Conservation (phyloP, 208 protist species). For the Crithidia fasciculata region DNA sequence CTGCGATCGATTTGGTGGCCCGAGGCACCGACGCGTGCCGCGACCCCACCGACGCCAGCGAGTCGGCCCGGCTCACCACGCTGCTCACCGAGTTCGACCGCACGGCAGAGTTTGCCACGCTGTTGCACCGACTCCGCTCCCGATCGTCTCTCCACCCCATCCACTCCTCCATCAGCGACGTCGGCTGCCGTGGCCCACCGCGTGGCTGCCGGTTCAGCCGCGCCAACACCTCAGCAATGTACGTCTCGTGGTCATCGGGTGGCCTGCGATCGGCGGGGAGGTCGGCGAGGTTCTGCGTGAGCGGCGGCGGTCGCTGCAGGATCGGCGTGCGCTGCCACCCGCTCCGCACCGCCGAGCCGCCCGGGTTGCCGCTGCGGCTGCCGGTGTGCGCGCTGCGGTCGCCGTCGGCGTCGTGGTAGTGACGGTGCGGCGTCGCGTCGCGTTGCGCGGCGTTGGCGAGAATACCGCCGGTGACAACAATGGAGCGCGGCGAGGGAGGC, state of each 20-base stretch:
- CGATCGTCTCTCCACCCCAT: constrained; percentile 54
- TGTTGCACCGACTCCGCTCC: constrained; percentile 36
- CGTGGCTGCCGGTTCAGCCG: constrained; percentile 36
- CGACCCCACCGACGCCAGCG: constrained; percentile 62
- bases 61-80: constrained; percentile 59
- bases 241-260: constrained; percentile 43
- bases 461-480: neutral
- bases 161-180: constrained; percentile 80
- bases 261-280: constrained; percentile 23
- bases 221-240: constrained; percentile 48
- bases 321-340: constrained; percentile 29
- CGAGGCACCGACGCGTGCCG: constrained; percentile 66
- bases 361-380: constrained; percentile 3
- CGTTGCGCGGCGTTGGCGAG: neutral
- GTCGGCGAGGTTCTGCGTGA: constrained; percentile 29
- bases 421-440: constrained; percentile 23
- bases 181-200: constrained; percentile 20
- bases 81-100: constrained; percentile 44
- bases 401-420: neutral
- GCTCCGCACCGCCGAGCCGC: neutral
- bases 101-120: constrained; percentile 15
- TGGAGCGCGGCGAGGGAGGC: constrained; percentile 1
- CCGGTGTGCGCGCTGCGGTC: constrained; percentile 13
- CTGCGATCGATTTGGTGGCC: constrained; percentile 69
- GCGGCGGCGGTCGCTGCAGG: constrained; percentile 23